phyloP scores from a whole-genome alignment of 2,329 filamentous ascomycete species.

The Aspergillus chevalieri region DNA sequence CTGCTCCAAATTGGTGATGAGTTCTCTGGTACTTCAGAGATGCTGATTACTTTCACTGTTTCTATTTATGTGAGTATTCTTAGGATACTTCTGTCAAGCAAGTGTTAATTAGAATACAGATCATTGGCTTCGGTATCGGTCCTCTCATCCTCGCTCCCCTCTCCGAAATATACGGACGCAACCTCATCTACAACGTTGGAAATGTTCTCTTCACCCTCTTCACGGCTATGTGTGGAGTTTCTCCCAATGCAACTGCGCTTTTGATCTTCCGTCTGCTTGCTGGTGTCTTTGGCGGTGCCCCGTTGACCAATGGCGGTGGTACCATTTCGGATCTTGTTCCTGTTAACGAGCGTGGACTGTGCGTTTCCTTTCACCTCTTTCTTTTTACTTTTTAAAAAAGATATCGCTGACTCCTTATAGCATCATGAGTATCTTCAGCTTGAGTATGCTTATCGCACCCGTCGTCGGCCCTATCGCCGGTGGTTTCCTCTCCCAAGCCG shows the following conservation, averaged over 20 bases:
- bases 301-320: constrained; percentile 40
- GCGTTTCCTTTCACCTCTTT: too few relatives aligned
- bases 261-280: constrained; percentile 60
- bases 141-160: not conserved
- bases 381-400: too few relatives aligned
- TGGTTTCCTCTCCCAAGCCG: constrained; percentile 32
- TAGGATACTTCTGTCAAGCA: not conserved
- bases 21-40: constrained; percentile 1
- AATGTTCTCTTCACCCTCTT: constrained; percentile 50
- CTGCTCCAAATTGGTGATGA: constrained; percentile 3
- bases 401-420: too few relatives aligned
- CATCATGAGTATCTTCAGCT: constrained; percentile 35
- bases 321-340: constrained; percentile 43
- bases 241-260: constrained; percentile 52
- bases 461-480: constrained; percentile 32
- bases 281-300: constrained; percentile 35
- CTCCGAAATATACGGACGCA: not conserved
- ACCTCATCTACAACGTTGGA: not conserved
- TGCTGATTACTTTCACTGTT: constrained; percentile 4
- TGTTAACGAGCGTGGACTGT: constrained; percentile 20
- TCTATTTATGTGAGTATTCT: not conserved
- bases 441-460: constrained; percentile 32
- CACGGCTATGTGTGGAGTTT: constrained; percentile 54
- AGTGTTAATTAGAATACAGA: too few relatives aligned
- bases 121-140: not conserved